These are phyloP conservation scores for Leccinellum albellum DNA, from an alignment of 768 basidiomycete species.

Conservation along the genomic window DNA sequence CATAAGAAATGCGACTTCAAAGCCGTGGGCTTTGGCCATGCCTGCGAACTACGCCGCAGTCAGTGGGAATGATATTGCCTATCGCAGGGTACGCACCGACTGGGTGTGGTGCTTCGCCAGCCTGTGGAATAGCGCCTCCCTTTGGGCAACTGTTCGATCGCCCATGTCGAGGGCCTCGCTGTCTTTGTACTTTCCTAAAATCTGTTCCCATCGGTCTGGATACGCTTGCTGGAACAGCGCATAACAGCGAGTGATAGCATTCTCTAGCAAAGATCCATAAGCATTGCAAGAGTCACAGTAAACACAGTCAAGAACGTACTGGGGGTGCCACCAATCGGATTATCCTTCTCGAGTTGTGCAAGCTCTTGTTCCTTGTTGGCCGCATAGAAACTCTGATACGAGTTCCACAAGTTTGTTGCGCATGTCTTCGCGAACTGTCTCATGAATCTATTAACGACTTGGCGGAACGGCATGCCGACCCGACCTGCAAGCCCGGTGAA, in stretches of 20 bases:
- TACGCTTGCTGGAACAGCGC: background rate
- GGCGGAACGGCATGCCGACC: background rate
- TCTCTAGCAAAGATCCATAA: background rate
- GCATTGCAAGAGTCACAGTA: background rate
- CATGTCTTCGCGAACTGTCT: background rate
- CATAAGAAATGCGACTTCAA: background rate
- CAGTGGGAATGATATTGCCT: background rate
- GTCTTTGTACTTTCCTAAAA: background rate
- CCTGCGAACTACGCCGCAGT: background rate
- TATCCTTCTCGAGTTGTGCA: background rate
- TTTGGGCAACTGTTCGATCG: background rate
- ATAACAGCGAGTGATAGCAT: background rate
- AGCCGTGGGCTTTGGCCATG: background rate
- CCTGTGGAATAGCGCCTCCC: background rate
- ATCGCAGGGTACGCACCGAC: background rate
- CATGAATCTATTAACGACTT: background rate
- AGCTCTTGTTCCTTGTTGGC: background rate
- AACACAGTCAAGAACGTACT: background rate
- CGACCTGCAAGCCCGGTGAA: background rate
- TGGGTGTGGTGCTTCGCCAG: background rate
- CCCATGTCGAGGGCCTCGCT: background rate
- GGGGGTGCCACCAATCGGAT: background rate
- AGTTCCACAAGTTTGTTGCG: background rate
- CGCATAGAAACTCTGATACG: background rate
- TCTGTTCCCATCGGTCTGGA: background rate